phyloP scores from a whole-genome alignment of 331 rosid genomes.

The Prunus yedoensis region DNA sequence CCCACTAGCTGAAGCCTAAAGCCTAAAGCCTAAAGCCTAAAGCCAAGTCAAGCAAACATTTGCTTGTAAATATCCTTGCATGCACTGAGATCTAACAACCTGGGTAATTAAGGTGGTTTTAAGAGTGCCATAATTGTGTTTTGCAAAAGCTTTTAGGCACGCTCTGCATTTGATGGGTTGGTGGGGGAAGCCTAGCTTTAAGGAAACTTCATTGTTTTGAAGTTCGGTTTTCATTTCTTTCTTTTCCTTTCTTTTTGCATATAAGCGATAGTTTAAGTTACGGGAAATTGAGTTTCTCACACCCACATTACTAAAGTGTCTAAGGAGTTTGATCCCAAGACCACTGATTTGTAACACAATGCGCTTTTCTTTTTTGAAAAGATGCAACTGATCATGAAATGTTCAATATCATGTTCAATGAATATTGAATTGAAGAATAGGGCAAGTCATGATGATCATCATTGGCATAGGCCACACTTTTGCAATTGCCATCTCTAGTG shows the following conservation, averaged over 20 bases:
- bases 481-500: conserved; percentile 14
- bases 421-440: not conserved
- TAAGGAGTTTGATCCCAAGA: accelerated
- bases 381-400: conserved; percentile 15
- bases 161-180: conserved; percentile 8
- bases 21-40: too few relatives aligned
- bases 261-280: too few relatives aligned
- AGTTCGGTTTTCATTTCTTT: too few relatives aligned
- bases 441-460: too few relatives aligned
- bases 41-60: not conserved
- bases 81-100: conserved; percentile 9
- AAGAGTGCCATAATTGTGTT: not conserved
- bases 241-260: not conserved
- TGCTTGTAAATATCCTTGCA: not conserved
- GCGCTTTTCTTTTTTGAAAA: not conserved
- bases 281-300: accelerated
- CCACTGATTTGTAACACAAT: accelerated
- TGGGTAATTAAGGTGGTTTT: conserved; percentile 16
- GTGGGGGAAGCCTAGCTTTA: conserved; percentile 10
- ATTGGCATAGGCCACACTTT: conserved; percentile 15
- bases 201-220: too few relatives aligned
- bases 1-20: not conserved
- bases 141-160: not conserved
- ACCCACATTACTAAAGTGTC: too few relatives aligned
- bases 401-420: conserved; percentile 40